Evolutionary conservation across 2,329 filamentous ascomycete species (phyloP).

Genomic region (Sclerotinia nivalis): DNA sequence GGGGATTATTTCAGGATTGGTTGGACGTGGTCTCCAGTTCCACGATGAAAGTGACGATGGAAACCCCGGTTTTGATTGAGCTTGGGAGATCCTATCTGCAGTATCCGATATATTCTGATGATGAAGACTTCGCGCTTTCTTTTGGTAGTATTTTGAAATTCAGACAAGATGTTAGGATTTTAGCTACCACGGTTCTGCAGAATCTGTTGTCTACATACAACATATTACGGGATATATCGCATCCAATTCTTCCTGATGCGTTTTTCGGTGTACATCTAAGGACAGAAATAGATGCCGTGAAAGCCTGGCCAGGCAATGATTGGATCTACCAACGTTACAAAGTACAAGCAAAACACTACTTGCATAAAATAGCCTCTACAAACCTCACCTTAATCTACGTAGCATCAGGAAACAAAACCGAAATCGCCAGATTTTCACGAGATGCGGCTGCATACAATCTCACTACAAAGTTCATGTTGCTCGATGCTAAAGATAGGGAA

Average conservation of each 20-base stretch:
- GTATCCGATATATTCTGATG: constrained; percentile 33
- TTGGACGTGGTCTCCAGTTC: not conserved
- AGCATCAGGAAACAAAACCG: constrained; percentile 45
- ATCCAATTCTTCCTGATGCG: constrained; percentile 23
- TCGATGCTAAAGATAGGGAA: constrained; percentile 41
- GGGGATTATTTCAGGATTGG: not conserved
- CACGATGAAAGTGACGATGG: not conserved
- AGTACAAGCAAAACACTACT: constrained; percentile 42
- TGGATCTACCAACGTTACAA: constrained; percentile 32
- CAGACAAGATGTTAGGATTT: constrained; percentile 28
- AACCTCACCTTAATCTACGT: constrained; percentile 45
- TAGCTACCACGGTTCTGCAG: constrained; percentile 33
- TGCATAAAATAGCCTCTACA: constrained; percentile 40
- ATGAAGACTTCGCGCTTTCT: constrained; percentile 28
- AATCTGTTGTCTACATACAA: constrained; percentile 26
- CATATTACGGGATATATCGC: constrained; percentile 15
- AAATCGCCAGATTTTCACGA: constrained; percentile 43
- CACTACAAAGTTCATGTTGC: constrained; percentile 46
- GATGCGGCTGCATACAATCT: constrained; percentile 43
- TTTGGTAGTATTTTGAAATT: constrained; percentile 37
- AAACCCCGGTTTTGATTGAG: constrained; percentile 27
- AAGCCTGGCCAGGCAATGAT: constrained; percentile 29
- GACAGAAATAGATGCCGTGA: constrained; percentile 34
- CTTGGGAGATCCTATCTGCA: constrained; percentile 33
- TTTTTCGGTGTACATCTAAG: constrained; percentile 36